These are phyloP conservation scores for Phytopythium oedochilum DNA, from an alignment of 352 stramenopile species.

Conservation along the genomic window DNA sequence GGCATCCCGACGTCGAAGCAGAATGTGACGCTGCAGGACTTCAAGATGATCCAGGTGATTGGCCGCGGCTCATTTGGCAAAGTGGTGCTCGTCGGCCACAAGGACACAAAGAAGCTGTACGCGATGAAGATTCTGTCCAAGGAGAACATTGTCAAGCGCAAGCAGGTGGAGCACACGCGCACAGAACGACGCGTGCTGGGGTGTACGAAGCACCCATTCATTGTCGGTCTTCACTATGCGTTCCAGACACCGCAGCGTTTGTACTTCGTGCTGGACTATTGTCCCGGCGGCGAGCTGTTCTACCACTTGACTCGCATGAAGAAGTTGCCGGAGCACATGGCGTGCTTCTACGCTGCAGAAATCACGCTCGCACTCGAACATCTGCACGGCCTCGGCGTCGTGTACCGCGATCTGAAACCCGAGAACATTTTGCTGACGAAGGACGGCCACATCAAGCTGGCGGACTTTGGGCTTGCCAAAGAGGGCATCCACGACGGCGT, in stretches of 20 bases:
- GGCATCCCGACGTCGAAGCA: conserved; percentile 22
- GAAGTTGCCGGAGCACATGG: conserved; percentile 84
- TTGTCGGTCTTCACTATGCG: conserved; percentile 84
- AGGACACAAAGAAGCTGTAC: conserved; percentile 84
- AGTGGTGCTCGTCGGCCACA: conserved; percentile 82
- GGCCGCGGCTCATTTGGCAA: conserved; percentile 92
- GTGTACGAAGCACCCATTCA: conserved; percentile 83
- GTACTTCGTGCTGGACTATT: conserved; percentile 96
- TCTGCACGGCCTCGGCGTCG: conserved; percentile 74
- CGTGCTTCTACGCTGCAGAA: conserved; percentile 87
- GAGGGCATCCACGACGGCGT: conserved; percentile 67
- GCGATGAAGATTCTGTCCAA: conserved; percentile 93
- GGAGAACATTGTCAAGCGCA: conserved; percentile 85
- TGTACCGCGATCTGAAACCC: conserved; percentile 79
- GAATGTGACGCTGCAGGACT: conserved; percentile 60
- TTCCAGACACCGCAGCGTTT: conserved; percentile 89
- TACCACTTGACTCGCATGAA: conserved; percentile 87
- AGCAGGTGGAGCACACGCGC: conserved; percentile 87
- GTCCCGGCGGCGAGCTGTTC: conserved; percentile 84
- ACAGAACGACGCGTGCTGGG: conserved; percentile 83
- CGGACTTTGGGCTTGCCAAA: conserved; percentile 81
- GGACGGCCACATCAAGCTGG: conserved; percentile 88
- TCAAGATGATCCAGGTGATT: conserved; percentile 87
- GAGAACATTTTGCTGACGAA: conserved; percentile 77
- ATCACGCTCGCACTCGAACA: conserved; percentile 84